Conservation (phyloP, 2,329 filamentous ascomycete genomes). For the Calonectria honghensis region DNA sequence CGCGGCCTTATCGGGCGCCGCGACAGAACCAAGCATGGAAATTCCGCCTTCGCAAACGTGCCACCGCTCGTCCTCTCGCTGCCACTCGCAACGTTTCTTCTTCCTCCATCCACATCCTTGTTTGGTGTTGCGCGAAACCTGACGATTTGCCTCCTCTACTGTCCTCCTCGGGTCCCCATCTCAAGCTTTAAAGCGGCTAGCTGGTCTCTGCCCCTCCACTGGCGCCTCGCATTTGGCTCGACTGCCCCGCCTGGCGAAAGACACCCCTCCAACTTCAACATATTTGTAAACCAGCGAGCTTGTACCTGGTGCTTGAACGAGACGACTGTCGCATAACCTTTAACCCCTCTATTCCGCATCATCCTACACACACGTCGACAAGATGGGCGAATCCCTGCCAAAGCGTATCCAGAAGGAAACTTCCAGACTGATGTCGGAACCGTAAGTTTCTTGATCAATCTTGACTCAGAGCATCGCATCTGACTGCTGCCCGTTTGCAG, state of each 20-base stretch:
- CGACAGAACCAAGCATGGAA: conserved; percentile 35
- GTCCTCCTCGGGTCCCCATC: neutral
- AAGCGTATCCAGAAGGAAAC: conserved; percentile 99
- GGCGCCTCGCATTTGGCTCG: conserved; percentile 21
- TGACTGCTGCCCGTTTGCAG: conserved; percentile 67
- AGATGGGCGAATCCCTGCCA: conserved; percentile 80
- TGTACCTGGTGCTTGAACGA: neutral
- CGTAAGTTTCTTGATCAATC: conserved; percentile 74
- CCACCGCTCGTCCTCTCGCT: conserved; percentile 29
- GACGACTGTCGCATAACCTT: neutral
- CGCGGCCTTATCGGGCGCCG: conserved; percentile 49
- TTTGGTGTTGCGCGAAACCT: conserved; percentile 9
- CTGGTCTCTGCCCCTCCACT: conserved; percentile 30
- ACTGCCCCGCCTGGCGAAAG: conserved; percentile 32
- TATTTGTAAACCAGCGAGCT: conserved; percentile 28
- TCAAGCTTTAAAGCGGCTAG: conserved; percentile 13
- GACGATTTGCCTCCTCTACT: neutral
- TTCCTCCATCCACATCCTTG: conserved; percentile 6
- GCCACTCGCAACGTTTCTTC: neutral
- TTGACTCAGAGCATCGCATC: conserved; percentile 40
- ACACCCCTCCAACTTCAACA: conserved; percentile 28
- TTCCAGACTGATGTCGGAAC: conserved; percentile 95
- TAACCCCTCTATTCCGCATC: neutral
- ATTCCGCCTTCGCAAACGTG: conserved; percentile 33
- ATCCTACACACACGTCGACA: conserved; percentile 8